These are phyloP conservation scores for Capsicum rhomboideum DNA, from an alignment of 257 asterid genomes.

Conservation along the genomic window DNA sequence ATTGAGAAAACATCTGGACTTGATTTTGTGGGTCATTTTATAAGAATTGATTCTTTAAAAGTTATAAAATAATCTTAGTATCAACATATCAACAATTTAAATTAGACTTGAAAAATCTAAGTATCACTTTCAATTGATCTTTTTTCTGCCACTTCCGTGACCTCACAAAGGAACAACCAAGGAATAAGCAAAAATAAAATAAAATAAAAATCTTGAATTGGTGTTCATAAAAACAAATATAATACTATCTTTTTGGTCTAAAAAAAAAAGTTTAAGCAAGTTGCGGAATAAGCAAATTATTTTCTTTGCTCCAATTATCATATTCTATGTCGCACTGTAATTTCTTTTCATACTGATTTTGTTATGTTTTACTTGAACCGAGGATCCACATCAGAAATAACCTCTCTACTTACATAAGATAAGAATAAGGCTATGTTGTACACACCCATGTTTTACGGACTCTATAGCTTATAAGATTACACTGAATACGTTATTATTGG, in stretches of 20 bases:
- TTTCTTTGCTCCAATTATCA: too few species aligned
- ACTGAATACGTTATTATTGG: background rate
- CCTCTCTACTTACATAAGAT: too few species aligned
- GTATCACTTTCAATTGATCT: background rate
- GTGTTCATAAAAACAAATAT: background rate
- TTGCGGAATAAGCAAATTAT: background rate
- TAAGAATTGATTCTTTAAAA: background rate
- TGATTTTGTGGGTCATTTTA: background rate
- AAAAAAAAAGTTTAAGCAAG: background rate
- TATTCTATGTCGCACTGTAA: too few species aligned
- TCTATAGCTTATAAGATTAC: too few species aligned
- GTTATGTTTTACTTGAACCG: background rate
- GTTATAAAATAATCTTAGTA: background rate
- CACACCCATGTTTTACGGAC: too few species aligned
- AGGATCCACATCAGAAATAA: background rate
- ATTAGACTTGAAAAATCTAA: background rate
- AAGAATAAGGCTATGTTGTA: too few species aligned
- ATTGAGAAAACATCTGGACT: background rate
- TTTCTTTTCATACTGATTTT: background rate
- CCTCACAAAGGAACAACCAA: background rate
- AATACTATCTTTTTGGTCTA: background rate
- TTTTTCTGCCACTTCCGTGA: background rate
- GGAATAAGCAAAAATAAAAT: background rate
- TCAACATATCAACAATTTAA: background rate
- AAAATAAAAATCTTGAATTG: background rate